Evolutionary conservation across 139 green algal genomes (phyloP), one percentile per base, ranked within the genome.

Genomic region (Coccomyxa sp.): DNA sequence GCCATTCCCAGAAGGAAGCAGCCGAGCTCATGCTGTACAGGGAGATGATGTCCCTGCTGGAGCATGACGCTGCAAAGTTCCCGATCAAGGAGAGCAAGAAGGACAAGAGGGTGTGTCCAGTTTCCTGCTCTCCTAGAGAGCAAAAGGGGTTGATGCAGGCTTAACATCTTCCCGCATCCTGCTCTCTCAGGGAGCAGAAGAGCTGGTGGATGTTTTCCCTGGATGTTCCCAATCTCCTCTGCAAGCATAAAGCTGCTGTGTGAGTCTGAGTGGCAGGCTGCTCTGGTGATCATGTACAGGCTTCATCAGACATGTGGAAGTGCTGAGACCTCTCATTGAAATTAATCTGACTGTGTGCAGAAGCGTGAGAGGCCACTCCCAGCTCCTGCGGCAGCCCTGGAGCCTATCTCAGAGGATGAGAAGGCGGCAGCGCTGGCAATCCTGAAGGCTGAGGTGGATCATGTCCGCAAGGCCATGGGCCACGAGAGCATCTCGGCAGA

Each of bases 21-120:
- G 94, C 94, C 0, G 94, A 96, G 73, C 82, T 90, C 70, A 37
- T 94, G 80, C 83, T 98, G 39, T 70, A 70, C 38, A 44, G n/a
- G 4, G 93, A 97, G 88, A 55, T 95, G 81, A 36, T 77, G 10
- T 55, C 79, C 29, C 82, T 97, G 41, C 75, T 97, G 64, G 36
- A 82, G 34, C 89, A 94, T 73, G 94, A 98, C 39, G 83, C 85
- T 1, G 79, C 75, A 29, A 90, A 90, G 70, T 92, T 94, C 82
- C 92, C 92, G 0, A 27, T 87, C 27, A 83, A 82, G 55, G 82
- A 83, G 69, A 73, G 82, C 36, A 86, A 86, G 68, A 86, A 88
- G 80, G 70, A 64, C 50, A 64, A 7, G 27, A 64, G 27, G 50
- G 50, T 64, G 50, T 18, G 50, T 31, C 50, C 50, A 64, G 18